phyloP scores from a whole-genome alignment of 106 monocot species.

The Vanilla planifolia region DNA sequence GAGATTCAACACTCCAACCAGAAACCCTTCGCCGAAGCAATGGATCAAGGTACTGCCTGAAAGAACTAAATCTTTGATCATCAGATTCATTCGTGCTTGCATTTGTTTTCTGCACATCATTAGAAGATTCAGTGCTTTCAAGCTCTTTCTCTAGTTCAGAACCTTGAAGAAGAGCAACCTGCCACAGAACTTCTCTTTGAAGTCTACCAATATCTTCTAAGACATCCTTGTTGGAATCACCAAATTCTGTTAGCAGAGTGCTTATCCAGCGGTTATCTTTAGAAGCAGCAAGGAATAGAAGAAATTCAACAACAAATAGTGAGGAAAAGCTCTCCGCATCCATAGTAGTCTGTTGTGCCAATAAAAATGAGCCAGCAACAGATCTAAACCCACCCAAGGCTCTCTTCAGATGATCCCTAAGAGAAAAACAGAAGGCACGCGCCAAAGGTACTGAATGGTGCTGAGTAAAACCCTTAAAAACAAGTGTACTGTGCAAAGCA shows the following conservation, averaged over 20 bases:
- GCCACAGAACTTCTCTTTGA: conserved; percentile 89
- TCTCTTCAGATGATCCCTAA: conserved; percentile 70
- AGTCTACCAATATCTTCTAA: conserved; percentile 83
- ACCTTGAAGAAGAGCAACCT: conserved; percentile 84
- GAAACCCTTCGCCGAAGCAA: conserved; percentile 68
- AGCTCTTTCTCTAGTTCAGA: conserved; percentile 45
- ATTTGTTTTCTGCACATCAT: conserved; percentile 38
- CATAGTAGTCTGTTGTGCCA: conserved; percentile 16
- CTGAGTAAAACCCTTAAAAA: conserved; percentile 97
- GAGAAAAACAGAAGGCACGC: conserved; percentile 68
- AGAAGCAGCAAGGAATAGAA: conserved; percentile 88
- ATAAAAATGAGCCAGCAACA: conserved; percentile 35
- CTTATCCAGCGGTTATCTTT: conserved; percentile 97
- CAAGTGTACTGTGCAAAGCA: conserved; percentile 96
- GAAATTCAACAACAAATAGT: conserved; percentile 95
- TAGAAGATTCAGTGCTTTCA: conserved; percentile 29
- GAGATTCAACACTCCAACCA: conserved; percentile 91
- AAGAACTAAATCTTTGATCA: conserved; percentile 60
- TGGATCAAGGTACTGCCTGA: conserved; percentile 90
- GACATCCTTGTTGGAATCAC: conserved; percentile 76
- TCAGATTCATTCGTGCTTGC: conserved; percentile 38
- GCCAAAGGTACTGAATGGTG: conserved; percentile 87
- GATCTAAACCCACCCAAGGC: conserved; percentile 56
- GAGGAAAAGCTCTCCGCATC: conserved; percentile 65
- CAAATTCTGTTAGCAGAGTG: conserved; percentile 85